Percentiles rank a stretch among this genome's conserved stretches.
Evolutionary conservation across 1,284 basidiomycete species (phyloP).

Genomic region (Sporisorium sorghi): DNA sequence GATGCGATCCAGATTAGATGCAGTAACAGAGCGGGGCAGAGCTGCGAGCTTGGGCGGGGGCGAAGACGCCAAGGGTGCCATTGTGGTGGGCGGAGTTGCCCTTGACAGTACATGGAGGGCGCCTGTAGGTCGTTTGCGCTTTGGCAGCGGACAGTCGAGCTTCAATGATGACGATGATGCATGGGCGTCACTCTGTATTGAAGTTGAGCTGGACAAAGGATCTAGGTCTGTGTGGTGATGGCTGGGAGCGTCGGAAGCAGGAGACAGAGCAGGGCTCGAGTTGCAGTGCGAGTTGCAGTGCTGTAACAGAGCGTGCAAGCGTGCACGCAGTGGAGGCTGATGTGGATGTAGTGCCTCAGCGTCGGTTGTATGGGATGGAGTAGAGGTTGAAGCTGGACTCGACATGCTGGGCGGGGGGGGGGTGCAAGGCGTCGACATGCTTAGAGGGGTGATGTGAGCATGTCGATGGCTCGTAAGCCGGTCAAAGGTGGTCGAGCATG

Average conservation of each 20-base stretch:
- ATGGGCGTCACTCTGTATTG: conserved; percentile 17
- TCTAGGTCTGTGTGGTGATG: conserved; percentile 14
- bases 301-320: conserved; percentile 37
- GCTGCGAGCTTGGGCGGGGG: conserved; percentile 24
- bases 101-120: conserved; percentile 26
- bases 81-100: background rate
- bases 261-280: conserved; percentile 36
- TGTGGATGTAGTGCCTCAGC: conserved; percentile 2
- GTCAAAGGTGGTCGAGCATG: conserved; percentile 13
- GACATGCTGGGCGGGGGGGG: conserved; percentile 10
- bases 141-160: background rate
- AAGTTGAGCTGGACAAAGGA: conserved; percentile 30
- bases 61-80: conserved; percentile 8
- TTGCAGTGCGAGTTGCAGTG: conserved; percentile 25
- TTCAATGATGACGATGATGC: conserved; percentile 9
- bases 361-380: conserved; percentile 9
- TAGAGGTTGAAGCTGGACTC: conserved; percentile 13
- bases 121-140: conserved; percentile 21
- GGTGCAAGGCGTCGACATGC: conserved; percentile 9
- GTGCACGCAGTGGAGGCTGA: conserved; percentile 32
- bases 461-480: conserved; percentile 8
- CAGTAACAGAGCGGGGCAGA: conserved; percentile 27
- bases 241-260: conserved; percentile 27
- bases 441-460: background rate
- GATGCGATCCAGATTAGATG: conserved; percentile 19